Evolutionary conservation across 139 green algal species (phyloP).

Genomic region (Chloropicon primus): DNA sequence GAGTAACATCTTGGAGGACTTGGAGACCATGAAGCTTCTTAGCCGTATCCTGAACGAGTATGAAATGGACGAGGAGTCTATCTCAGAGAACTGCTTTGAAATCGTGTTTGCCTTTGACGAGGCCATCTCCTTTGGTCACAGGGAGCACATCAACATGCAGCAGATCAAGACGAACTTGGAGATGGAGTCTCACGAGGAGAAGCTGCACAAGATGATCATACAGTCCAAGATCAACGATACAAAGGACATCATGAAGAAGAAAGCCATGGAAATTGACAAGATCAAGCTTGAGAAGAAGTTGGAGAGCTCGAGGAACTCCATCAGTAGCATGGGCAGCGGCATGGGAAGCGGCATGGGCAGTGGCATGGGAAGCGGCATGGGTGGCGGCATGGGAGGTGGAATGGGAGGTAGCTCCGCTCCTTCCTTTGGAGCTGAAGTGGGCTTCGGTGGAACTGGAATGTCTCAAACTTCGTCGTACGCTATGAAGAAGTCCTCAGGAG

Average conservation of each 20-base stretch:
- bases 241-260: slow-evolving; percentile 90
- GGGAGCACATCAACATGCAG: slow-evolving; percentile 71
- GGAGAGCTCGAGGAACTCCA: slow-evolving; percentile 19
- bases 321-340: slow-evolving; percentile 14
- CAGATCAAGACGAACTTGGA: slow-evolving; percentile 89
- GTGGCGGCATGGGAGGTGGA: slow-evolving; percentile 6
- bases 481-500: slow-evolving; percentile 8
- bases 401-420: not conserved
- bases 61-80: slow-evolving; percentile 68
- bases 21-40: slow-evolving; percentile 93
- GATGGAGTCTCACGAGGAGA: slow-evolving; percentile 98
- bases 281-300: slow-evolving; percentile 56
- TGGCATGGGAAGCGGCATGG: slow-evolving; percentile 11
- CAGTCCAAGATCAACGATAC: slow-evolving; percentile 73
- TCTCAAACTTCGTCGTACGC: not conserved
- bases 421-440: not conserved
- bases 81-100: slow-evolving; percentile 74
- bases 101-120: slow-evolving; percentile 99
- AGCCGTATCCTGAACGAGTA: slow-evolving; percentile 73
- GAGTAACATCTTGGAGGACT: slow-evolving; percentile 97
- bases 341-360: slow-evolving; percentile 2
- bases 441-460: not conserved
- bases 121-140: slow-evolving; percentile 85
- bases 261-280: slow-evolving; percentile 89
- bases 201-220: slow-evolving; percentile 99